These are phyloP conservation scores for Yamadazyma scolyti DNA, from an alignment of 805 yeast genomes.

Conservation along the genomic window DNA sequence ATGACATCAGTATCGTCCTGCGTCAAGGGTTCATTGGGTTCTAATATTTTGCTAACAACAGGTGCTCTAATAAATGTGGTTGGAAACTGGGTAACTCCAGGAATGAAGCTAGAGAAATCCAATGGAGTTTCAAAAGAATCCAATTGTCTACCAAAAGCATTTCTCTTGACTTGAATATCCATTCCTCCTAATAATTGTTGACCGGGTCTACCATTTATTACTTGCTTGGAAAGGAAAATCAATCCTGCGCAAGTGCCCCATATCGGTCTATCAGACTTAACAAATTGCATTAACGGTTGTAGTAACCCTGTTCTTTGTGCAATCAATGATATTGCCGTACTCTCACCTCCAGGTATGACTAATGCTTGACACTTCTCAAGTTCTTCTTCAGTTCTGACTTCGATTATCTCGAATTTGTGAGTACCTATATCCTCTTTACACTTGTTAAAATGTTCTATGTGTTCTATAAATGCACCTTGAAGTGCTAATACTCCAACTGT, in stretches of 20 bases:
- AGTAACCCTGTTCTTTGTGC: slow-evolving; percentile 63
- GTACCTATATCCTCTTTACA: slow-evolving; percentile 17
- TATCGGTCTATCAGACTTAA: slow-evolving; percentile 49
- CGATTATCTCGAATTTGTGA: slow-evolving; percentile 30
- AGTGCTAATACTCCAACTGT: slow-evolving; percentile 68
- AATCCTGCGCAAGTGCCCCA: slow-evolving; percentile 92
- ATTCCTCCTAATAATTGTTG: slow-evolving; percentile 63
- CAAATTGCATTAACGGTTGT: slow-evolving; percentile 49
- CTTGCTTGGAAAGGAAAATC: slow-evolving; percentile 56
- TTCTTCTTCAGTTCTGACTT: slow-evolving; percentile 53
- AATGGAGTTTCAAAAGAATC: slow-evolving; percentile 56
- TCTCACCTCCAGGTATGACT: slow-evolving; percentile 72
- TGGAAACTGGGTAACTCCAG: slow-evolving; percentile 35
- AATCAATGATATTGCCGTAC: slow-evolving; percentile 65
- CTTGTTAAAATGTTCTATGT: slow-evolving; percentile 45
- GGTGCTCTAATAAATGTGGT: slow-evolving; percentile 76
- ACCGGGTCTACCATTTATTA: slow-evolving; percentile 49
- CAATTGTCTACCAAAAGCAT: slow-evolving; percentile 76
- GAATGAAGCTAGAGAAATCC: slow-evolving; percentile 43
- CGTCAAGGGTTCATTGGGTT: slow-evolving; percentile 2
- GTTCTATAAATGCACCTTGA: slow-evolving; percentile 79
- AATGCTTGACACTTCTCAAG: slow-evolving; percentile 52
- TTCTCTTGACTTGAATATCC: slow-evolving; percentile 60
- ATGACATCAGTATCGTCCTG: slow-evolving; percentile 9
- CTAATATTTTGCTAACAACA: slow-evolving; percentile 39